Evolutionary conservation across 169 alveolate genomes (phyloP).

Genomic region (Plasmodium falciparum): DNA sequence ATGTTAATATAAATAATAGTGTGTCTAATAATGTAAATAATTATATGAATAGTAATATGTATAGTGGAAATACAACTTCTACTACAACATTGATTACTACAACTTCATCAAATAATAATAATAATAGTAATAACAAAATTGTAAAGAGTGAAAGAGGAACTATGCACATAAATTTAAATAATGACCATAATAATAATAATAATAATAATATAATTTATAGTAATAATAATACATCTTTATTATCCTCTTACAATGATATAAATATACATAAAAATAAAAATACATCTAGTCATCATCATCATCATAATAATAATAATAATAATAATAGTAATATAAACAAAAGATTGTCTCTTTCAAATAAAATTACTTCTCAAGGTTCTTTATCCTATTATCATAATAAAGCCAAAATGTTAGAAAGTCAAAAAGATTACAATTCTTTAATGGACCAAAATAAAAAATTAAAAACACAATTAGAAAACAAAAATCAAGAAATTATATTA

Average conservation of each 20-base stretch:
- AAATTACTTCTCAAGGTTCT: constrained; percentile 22
- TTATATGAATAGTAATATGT: neutral
- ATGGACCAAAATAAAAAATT: constrained; percentile 51
- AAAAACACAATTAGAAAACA: constrained; percentile 71
- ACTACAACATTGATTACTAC: neutral
- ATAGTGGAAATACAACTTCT: constrained; percentile 2
- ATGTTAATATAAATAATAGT: neutral
- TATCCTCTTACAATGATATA: neutral
- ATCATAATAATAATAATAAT: neutral
- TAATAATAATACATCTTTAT: neutral
- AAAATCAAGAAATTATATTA: constrained; percentile 76
- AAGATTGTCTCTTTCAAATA: constrained; percentile 28
- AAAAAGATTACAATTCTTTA: constrained; percentile 27
- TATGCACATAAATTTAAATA: neutral
- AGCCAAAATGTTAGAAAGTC: constrained; percentile 8
- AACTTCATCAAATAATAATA: neutral
- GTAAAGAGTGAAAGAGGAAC: neutral
- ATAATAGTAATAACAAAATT: neutral
- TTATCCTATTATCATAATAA: constrained; percentile 38
- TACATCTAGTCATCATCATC: neutral
- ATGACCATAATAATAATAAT: neutral
- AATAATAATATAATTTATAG: neutral
- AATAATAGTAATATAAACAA: neutral
- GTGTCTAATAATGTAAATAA: constrained; percentile 1
- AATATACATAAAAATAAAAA: neutral